phyloP scores from a whole-genome alignment of 192 early-diverging fungal genomes.

The Coemansia sp. region DNA sequence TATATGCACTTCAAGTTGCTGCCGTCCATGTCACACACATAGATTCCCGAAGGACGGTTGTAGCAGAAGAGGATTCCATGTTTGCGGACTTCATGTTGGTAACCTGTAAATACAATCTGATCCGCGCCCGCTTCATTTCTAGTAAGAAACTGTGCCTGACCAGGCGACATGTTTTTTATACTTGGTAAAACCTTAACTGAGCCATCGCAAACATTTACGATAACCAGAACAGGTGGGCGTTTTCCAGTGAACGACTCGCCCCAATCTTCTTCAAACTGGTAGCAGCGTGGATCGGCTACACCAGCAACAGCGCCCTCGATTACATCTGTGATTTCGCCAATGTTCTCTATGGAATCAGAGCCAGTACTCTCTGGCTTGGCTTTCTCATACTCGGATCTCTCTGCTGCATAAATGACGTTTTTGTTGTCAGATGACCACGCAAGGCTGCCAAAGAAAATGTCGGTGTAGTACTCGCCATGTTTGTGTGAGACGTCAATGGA shows the following conservation, averaged over 20 bases:
- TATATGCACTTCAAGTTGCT: conserved; percentile 36
- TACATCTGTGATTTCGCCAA: conserved; percentile 38
- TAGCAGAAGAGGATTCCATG: conserved; percentile 67
- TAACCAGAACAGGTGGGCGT: conserved; percentile 55
- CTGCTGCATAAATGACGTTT: conserved; percentile 68
- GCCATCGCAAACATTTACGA: conserved; percentile 53
- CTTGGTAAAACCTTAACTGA: conserved; percentile 25
- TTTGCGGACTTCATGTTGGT: conserved; percentile 57
- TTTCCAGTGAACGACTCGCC: conserved; percentile 71
- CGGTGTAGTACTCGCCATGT: conserved; percentile 75
- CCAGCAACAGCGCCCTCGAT: conserved; percentile 36
- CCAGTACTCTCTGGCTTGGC: conserved; percentile 12
- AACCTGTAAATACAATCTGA: conserved; percentile 66
- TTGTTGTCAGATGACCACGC: conserved; percentile 61
- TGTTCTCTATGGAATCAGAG: not conserved
- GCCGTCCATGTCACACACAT: conserved; percentile 44
- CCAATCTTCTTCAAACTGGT: conserved; percentile 61
- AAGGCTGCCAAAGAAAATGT: conserved; percentile 65
- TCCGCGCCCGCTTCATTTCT: conserved; percentile 12
- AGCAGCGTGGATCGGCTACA: conserved; percentile 46
- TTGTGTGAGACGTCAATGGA: conserved; percentile 60
- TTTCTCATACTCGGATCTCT: conserved; percentile 54
- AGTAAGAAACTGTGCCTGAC: conserved; percentile 55
- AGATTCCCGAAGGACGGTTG: conserved; percentile 65
- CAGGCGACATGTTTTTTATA: conserved; percentile 32